phyloP scores from a whole-genome alignment of 2,329 filamentous ascomycete genomes.

The Trichoderma lentiforme region DNA sequence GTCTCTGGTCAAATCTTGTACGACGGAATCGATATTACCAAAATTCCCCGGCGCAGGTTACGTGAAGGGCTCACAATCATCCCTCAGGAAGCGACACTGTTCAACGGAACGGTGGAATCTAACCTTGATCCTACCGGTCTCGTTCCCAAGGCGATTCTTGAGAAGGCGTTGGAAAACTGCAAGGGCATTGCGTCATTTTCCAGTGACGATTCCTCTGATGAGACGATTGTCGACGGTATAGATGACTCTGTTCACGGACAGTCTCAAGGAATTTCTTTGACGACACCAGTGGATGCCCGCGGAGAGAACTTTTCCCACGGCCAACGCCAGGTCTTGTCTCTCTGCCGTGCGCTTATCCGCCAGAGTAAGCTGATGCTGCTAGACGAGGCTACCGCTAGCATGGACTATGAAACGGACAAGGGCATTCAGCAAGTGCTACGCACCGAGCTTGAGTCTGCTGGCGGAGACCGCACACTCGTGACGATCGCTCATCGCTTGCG shows the following conservation, averaged over 20 bases:
- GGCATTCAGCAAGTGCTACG: constrained; percentile 54
- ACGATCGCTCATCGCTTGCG: constrained; percentile 57
- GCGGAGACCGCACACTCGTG: constrained; percentile 49
- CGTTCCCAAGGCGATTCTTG: constrained; percentile 51
- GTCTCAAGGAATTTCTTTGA: constrained; percentile 34
- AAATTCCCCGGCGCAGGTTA: constrained; percentile 47
- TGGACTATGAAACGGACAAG: constrained; percentile 56
- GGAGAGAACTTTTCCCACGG: constrained; percentile 57
- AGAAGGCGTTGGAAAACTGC: constrained; percentile 60
- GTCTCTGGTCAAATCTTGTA: constrained; percentile 52
- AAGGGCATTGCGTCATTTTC: constrained; percentile 55
- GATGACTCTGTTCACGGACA: constrained; percentile 21
- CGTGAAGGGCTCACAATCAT: constrained; percentile 56
- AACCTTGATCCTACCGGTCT: constrained; percentile 64
- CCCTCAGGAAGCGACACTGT: constrained; percentile 57
- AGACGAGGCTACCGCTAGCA: constrained; percentile 58
- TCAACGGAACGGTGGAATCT: constrained; percentile 50
- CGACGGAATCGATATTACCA: constrained; percentile 55
- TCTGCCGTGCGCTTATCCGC: constrained; percentile 54
- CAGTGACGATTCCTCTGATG: constrained; percentile 36
- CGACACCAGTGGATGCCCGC: constrained; percentile 48
- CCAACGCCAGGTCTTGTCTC: constrained; percentile 56
- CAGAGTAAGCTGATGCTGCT: constrained; percentile 54
- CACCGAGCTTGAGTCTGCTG: constrained; percentile 44
- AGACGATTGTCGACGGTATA: constrained; percentile 25